Conservation (phyloP, 768 basidiomycete genomes). For the Leccinum truebloodii region DNA sequence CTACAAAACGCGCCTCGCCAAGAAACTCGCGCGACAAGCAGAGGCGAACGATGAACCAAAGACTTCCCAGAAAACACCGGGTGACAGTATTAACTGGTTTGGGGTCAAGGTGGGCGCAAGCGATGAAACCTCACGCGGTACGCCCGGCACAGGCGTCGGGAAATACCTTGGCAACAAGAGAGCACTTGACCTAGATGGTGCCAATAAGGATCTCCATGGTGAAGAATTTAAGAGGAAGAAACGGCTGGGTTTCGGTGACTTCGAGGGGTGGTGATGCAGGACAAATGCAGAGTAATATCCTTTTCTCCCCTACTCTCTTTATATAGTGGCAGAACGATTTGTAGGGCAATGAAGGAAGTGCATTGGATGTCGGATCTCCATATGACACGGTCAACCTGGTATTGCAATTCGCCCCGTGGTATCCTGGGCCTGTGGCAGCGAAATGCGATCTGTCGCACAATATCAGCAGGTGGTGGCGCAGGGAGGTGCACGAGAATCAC, state of each 20-base stretch:
- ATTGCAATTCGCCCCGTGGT: slow-evolving; percentile 19
- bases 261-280: slow-evolving; percentile 69
- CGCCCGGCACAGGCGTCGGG: slow-evolving; percentile 56
- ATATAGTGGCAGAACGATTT: slow-evolving; percentile 9
- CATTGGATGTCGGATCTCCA: background rate
- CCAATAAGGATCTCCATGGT: slow-evolving; percentile 8
- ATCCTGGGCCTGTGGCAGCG: background rate
- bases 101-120: slow-evolving; percentile 74
- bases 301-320: slow-evolving; percentile 7
- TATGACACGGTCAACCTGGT: slow-evolving; percentile 21
- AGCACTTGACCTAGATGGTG: slow-evolving; percentile 34
- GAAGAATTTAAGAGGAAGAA: slow-evolving; percentile 77
- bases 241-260: slow-evolving; percentile 88
- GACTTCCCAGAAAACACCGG: slow-evolving; percentile 52
- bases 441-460: slow-evolving; percentile 5
- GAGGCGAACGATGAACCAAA: slow-evolving; percentile 34
- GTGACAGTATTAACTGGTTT: slow-evolving; percentile 84
- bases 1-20: slow-evolving; percentile 81
- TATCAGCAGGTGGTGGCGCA: slow-evolving; percentile 6
- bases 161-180: slow-evolving; percentile 72
- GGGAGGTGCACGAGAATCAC: slow-evolving; percentile 21
- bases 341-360: slow-evolving; percentile 8
- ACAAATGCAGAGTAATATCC: background rate
- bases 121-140: slow-evolving; percentile 35
- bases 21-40: slow-evolving; percentile 58